These are phyloP conservation scores for Pittosporum tobira DNA, from an alignment of 129 eudicot species.

Conservation along the genomic window DNA sequence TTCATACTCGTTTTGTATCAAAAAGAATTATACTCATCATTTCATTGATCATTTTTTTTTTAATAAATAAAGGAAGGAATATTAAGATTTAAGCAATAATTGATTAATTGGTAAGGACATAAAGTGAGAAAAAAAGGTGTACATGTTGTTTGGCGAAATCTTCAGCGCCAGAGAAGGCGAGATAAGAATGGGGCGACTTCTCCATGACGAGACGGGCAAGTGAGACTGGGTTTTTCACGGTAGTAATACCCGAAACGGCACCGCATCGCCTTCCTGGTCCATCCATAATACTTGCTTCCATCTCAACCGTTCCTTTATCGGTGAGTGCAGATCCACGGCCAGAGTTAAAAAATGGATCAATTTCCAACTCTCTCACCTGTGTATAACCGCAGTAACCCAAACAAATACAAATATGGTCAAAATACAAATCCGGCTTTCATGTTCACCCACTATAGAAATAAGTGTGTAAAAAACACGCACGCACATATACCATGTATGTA, in stretches of 20 bases:
- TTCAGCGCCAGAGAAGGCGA: conserved; percentile 85
- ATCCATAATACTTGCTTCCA: conserved; percentile 98
- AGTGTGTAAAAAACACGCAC: neutral
- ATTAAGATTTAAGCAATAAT: neutral
- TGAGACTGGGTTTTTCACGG: conserved; percentile 80
- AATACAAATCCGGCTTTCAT: neutral
- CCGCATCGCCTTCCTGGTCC: conserved; percentile 69
- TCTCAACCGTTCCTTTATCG: conserved; percentile 82
- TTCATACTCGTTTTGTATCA: no score
- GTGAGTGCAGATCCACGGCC: conserved; percentile 96
- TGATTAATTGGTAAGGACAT: neutral
- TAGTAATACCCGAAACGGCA: conserved; percentile 82
- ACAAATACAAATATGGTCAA: neutral
- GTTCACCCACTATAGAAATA: no score
- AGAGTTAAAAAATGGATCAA: conserved; percentile 74
- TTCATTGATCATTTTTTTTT: no score
- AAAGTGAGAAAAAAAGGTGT: neutral
- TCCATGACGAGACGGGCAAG: conserved; percentile 94
- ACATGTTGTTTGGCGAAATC: conserved; percentile 77
- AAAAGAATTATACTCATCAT: no score
- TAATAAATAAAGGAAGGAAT: no score
- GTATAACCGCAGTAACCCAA: neutral
- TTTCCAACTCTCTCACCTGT: conserved; percentile 76
- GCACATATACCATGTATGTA: no score
- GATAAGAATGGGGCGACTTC: conserved; percentile 86